A percentile compares a stretch with the other conserved stretches of the same genome.
Conservation (phyloP, 2,329 filamentous ascomycete species). For the Xylaria arbuscula region DNA sequence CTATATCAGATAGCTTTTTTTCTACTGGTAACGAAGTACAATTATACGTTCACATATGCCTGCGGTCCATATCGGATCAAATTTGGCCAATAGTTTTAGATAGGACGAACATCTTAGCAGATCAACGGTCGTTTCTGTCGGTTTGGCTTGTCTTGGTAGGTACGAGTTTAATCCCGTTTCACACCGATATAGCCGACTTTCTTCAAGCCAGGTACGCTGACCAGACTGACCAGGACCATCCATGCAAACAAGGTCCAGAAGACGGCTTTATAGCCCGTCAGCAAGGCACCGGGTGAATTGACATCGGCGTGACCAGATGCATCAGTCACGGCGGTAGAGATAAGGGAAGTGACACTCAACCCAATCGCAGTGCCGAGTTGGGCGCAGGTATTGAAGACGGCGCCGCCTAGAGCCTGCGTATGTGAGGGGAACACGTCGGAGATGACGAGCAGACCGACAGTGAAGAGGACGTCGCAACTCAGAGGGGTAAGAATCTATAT, state of each 20-base stretch:
- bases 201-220: background rate
- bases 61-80: too few relatives aligned
- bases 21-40: background rate
- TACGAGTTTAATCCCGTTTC: background rate
- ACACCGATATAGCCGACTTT: slow-evolving; percentile 2
- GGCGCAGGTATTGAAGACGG: slow-evolving; percentile 32
- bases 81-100: background rate
- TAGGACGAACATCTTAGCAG: too few relatives aligned
- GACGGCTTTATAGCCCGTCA: slow-evolving; percentile 25
- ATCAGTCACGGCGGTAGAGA: slow-evolving; percentile 24
- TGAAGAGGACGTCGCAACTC: slow-evolving; percentile 60
- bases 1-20: background rate
- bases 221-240: slow-evolving; percentile 9
- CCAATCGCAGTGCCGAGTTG: slow-evolving; percentile 33
- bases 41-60: too few relatives aligned
- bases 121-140: too few relatives aligned
- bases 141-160: too few relatives aligned
- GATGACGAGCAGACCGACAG: slow-evolving; percentile 56
- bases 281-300: slow-evolving; percentile 22
- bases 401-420: slow-evolving; percentile 26
- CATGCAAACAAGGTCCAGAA: slow-evolving; percentile 30
- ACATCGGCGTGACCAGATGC: slow-evolving; percentile 12
- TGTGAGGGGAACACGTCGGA: slow-evolving; percentile 26
- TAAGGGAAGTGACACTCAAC: slow-evolving; percentile 21
- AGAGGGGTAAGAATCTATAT: slow-evolving; percentile 50